A percentile compares a stretch with the other conserved stretches of the same genome.
phyloP scores from a whole-genome alignment of 331 rosid genomes.

The Malus hybrid region DNA sequence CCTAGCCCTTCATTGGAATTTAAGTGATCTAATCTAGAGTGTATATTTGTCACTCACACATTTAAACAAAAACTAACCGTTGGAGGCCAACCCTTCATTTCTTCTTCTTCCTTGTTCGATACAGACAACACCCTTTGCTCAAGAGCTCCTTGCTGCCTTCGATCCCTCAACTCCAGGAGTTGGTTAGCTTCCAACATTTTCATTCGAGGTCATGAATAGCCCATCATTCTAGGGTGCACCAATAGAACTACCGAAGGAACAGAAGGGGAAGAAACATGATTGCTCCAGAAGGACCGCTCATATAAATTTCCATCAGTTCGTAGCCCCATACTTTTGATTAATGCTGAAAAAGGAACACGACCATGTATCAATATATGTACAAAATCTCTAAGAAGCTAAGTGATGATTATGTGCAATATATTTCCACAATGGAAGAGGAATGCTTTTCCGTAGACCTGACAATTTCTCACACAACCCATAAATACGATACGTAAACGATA shows the following conservation, averaged over 20 bases:
- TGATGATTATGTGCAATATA: not conserved
- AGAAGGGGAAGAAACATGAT: conserved; percentile 70
- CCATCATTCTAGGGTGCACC: conserved; percentile 92
- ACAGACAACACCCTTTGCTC: too few species aligned
- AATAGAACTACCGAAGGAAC: conserved; percentile 77
- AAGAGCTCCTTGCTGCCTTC: too few species aligned
- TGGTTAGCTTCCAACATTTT: conserved; percentile 1
- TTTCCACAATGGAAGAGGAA: not conserved
- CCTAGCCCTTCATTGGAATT: too few species aligned
- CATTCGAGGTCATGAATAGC: conserved; percentile 67
- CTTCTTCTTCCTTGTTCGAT: too few species aligned
- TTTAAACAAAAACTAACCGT: too few species aligned
- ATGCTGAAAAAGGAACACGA: conserved; percentile 50
- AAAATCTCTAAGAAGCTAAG: not conserved
- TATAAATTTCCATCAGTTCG: conserved; percentile 78
- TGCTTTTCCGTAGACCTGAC: not conserved
- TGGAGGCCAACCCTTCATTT: too few species aligned
- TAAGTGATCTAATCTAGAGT: too few species aligned
- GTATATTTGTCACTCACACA: too few species aligned
- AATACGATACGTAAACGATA: too few species aligned
- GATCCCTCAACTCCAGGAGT: not conserved
- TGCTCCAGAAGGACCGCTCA: conserved; percentile 89
- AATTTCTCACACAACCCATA: too few species aligned
- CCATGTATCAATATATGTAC: conserved; percentile 8
- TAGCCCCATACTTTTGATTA: conserved; percentile 78